These are phyloP conservation scores for Acacia acuminata DNA, from an alignment of 306 rosid genomes.

Conservation along the genomic window DNA sequence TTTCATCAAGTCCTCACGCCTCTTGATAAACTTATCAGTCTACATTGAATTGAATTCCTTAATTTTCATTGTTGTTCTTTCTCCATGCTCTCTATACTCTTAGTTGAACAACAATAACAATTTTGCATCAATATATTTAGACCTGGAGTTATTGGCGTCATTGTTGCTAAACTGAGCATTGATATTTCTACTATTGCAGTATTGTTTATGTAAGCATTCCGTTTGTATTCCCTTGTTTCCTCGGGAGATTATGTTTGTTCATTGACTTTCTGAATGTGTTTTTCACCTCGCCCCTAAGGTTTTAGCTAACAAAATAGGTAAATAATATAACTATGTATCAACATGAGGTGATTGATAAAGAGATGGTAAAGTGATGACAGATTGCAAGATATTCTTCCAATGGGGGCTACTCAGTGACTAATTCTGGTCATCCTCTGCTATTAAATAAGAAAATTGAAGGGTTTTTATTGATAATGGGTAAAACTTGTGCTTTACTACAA, in stretches of 20 bases:
- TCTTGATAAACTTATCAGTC: not conserved
- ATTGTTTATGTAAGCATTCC: constrained; percentile 4
- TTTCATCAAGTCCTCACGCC: not conserved
- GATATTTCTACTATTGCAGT: not conserved
- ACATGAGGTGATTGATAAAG: not conserved
- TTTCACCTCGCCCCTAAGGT: not conserved
- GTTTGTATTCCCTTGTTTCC: constrained; percentile 17
- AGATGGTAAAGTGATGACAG: constrained; percentile 8
- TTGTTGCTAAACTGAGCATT: not conserved
- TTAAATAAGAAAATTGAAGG: constrained; percentile 8
- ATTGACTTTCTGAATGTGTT: constrained; percentile 14
- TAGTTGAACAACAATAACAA: not conserved
- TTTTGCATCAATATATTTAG: not conserved
- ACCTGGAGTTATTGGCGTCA: not conserved
- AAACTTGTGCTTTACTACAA: constrained; percentile 15
- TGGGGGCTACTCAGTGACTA: constrained; percentile 10
- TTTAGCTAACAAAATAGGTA: not conserved
- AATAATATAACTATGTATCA: not conserved
- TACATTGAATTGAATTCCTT: not conserved
- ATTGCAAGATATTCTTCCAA: constrained; percentile 20
- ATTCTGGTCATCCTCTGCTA: constrained; percentile 18
- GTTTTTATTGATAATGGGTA: constrained; percentile 10
- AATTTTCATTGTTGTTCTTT: not conserved
- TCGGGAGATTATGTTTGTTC: constrained; percentile 12
- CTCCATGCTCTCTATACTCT: not conserved